Percentiles rank a stretch among this genome's conserved stretches.
These are phyloP conservation scores for Elaeagnus macrophylla DNA, from an alignment of 306 rosid genomes.

Conservation along the genomic window DNA sequence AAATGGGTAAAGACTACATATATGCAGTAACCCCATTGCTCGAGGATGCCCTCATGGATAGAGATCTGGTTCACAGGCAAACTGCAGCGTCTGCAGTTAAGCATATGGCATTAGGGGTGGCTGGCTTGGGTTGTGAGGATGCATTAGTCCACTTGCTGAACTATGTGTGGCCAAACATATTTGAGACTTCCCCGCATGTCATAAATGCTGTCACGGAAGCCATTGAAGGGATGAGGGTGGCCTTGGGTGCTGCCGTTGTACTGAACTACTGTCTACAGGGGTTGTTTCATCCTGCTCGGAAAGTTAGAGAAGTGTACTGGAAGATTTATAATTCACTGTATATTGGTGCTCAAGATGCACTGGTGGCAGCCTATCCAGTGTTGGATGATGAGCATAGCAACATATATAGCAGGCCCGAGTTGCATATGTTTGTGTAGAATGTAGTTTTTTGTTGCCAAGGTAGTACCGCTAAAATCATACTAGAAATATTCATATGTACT, in stretches of 20 bases:
- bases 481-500: no score
- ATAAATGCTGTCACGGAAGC: conserved; percentile 98
- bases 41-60: conserved; percentile 92
- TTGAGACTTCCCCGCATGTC: conserved; percentile 92
- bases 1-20: conserved; percentile 96
- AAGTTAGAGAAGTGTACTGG: conserved; percentile 79
- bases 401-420: conserved; percentile 51
- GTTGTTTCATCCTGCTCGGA: conserved; percentile 68
- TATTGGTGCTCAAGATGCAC: conserved; percentile 72
- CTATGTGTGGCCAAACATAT: conserved; percentile 91
- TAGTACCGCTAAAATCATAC: background rate
- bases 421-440: conserved; percentile 45
- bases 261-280: conserved; percentile 79
- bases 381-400: conserved; percentile 58
- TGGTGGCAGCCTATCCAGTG: conserved; percentile 57
- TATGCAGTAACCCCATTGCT: conserved; percentile 93
- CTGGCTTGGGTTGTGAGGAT: conserved; percentile 95
- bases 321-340: conserved; percentile 63
- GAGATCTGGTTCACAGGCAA: conserved; percentile 94
- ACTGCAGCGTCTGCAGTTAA: conserved; percentile 97
- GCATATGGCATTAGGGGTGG: conserved; percentile 98
- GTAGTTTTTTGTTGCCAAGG: background rate
- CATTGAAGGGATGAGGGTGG: conserved; percentile 95
- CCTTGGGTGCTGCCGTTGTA: conserved; percentile 77
- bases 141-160: conserved; percentile 75